phyloP scores from a whole-genome alignment of 169 alveolate genomes.

The Toxoplasma gondii region DNA sequence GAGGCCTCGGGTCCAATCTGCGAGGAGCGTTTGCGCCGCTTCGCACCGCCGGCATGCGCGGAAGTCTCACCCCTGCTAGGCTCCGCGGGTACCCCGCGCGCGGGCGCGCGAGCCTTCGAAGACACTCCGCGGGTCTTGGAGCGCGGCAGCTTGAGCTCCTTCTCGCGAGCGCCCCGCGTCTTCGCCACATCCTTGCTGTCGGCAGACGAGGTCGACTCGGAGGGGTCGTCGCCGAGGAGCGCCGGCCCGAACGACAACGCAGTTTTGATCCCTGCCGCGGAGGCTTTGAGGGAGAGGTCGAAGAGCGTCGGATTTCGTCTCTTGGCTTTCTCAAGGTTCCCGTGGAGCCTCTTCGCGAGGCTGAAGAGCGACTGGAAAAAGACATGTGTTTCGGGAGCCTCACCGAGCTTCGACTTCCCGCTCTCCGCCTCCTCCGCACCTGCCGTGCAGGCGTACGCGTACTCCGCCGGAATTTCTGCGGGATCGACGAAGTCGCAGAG shows the following conservation, averaged over 20 bases:
- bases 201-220: neutral
- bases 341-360: neutral
- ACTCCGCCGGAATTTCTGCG: neutral
- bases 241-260: neutral
- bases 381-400: neutral
- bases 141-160: neutral
- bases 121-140: too few relatives aligned
- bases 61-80: too few relatives aligned
- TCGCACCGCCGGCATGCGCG: too few relatives aligned
- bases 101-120: too few relatives aligned
- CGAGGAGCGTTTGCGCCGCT: too few relatives aligned
- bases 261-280: neutral
- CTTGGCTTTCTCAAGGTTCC: neutral
- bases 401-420: neutral
- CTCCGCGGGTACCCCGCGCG: too few relatives aligned
- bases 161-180: neutral
- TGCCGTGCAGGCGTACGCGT: neutral
- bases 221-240: neutral
- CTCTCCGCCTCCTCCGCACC: neutral
- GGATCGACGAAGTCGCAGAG: neutral
- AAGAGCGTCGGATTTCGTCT: neutral
- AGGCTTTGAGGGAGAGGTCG: constrained; percentile 16
- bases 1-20: too few relatives aligned
- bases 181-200: neutral
- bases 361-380: constrained; percentile 4